phyloP scores from a whole-genome alignment of 768 basidiomycete species.

The Mrakia blollopis region DNA sequence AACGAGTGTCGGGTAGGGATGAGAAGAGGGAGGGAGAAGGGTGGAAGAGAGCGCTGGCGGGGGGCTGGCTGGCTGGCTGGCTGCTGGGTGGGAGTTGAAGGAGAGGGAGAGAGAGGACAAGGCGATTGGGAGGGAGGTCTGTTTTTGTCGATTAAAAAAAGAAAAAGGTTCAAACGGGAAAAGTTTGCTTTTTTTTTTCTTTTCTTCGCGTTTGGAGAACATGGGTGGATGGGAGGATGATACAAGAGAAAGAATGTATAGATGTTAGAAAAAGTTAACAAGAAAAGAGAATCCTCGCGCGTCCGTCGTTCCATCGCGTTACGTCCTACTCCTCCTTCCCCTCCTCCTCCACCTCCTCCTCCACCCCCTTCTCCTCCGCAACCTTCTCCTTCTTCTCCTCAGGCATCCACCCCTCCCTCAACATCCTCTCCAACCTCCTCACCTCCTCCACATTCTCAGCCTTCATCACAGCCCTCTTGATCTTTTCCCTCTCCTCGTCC shows the following conservation, averaged over 20 bases:
- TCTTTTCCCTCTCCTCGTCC: conserved; percentile 43
- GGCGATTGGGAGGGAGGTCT: background rate
- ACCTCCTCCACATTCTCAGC: conserved; percentile 44
- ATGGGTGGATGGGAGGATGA: too few species aligned
- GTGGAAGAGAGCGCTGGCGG: background rate
- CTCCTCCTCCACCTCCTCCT: conserved; percentile 14
- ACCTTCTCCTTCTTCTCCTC: conserved; percentile 35
- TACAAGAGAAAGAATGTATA: too few species aligned
- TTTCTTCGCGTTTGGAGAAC: too few species aligned
- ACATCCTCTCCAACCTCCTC: conserved; percentile 43
- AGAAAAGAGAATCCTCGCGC: too few species aligned
- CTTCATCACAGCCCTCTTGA: conserved; percentile 42
- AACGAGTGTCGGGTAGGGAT: background rate
- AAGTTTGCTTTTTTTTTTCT: background rate
- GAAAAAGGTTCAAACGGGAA: background rate
- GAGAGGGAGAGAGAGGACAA: background rate
- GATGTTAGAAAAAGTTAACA: too few species aligned
- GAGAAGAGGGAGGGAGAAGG: background rate
- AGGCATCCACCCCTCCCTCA: conserved; percentile 44
- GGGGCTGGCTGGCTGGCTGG: too few species aligned
- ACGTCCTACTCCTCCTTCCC: background rate
- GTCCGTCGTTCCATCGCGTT: background rate
- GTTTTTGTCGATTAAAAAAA: background rate
- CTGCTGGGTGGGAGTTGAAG: too few species aligned
- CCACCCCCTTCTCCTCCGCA: background rate